Conservation (phyloP, 768 basidiomycete genomes). For the Mycena crocata region DNA sequence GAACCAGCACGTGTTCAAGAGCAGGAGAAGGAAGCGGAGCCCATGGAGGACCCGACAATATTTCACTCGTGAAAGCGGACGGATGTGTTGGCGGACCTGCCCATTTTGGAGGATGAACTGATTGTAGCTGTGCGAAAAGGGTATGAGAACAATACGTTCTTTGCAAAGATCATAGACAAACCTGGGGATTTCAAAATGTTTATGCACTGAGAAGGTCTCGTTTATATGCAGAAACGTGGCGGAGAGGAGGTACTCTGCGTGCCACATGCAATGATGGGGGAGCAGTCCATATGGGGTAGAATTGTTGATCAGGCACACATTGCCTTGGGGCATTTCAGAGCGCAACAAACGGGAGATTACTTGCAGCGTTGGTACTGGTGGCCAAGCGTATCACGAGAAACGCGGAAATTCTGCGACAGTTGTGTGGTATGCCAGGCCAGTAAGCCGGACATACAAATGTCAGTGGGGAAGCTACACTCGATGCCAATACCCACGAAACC, state of each 20-base stretch:
- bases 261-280: background rate
- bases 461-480: background rate
- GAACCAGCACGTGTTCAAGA: background rate
- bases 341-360: background rate
- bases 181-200: background rate
- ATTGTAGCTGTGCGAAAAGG: background rate
- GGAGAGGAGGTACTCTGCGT: background rate
- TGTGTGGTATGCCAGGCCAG: background rate
- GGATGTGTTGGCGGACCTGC: background rate
- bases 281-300: background rate
- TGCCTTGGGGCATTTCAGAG: background rate
- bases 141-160: background rate
- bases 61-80: background rate
- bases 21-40: background rate
- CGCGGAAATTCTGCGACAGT: background rate
- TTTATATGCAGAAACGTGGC: background rate
- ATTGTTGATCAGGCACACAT: background rate
- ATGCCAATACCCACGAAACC: constrained; percentile 14
- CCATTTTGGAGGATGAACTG: background rate
- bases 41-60: background rate
- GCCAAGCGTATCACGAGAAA: background rate
- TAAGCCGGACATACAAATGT: background rate
- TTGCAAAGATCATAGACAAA: background rate
- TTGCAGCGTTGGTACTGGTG: background rate
- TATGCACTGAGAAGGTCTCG: background rate